Evolutionary conservation across 768 basidiomycete species (phyloP), one percentile per base, ranked within the genome.

Genomic region (Boletus rex-veris): DNA sequence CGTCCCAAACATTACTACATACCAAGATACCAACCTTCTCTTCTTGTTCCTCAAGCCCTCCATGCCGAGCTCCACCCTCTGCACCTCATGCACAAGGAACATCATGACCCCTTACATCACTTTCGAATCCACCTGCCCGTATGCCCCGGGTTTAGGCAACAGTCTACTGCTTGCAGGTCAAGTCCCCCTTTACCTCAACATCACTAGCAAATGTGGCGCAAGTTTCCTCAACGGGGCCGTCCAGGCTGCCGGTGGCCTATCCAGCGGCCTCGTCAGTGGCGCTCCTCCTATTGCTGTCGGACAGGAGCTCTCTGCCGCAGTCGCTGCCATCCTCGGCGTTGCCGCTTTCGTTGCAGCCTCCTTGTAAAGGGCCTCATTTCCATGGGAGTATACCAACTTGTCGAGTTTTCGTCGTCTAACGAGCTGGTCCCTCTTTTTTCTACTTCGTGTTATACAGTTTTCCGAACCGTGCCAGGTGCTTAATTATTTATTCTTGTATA

Each of bases 21-120:
- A 77, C 73, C 56, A 61, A 42, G 59, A 73, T 43, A 80, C 79
- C 65, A 90, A 88, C 76, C 71, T 97, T 50, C 75, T 82, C 35
- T 97, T 91, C 88, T 76, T 98, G 59, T 84, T 89, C 84, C 79
- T 90, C 65, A 67, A 77, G 28, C 75, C 87, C 42, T 57, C 62
- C 55, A 72, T 80, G 65, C 36, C 78, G 26, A 69, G 75, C n/a
- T 60, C 69, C 26, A 48, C 31, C 24, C 85, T 97, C 41, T 98
- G 96, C 84, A 84, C 79, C 3, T 61, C 84, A 14, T 98, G 96
- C 84, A 84, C 90, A 12, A 82, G 88, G 67, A 80, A 79, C 58
- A 74, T 94, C 66, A 66, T 98, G 59, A 80, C 83, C 2, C 60
- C 83, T 9, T 99, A 90, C 79, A 84, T 91, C 70, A 70, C 74